These are phyloP conservation scores for Gossypium bickii DNA, from an alignment of 345 rosid species.

Conservation along the genomic window DNA sequence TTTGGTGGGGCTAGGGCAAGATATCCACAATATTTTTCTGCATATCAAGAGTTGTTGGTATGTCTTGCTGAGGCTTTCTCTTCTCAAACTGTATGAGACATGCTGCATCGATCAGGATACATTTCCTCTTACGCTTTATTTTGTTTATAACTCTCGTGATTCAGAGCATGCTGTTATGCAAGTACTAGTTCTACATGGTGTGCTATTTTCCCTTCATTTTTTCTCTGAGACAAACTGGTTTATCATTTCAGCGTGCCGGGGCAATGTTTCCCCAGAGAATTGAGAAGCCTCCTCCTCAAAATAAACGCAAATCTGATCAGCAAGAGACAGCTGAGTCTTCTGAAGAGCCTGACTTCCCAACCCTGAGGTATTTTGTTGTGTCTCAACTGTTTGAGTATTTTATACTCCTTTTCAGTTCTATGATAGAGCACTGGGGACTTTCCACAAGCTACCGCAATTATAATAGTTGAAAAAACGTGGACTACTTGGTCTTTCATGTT, in stretches of 20 bases:
- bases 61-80: no score
- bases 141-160: conserved; percentile 1
- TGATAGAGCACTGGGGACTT: no score
- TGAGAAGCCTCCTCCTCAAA: conserved; percentile 82
- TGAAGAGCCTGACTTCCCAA: conserved; percentile 82
- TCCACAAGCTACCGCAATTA: no score
- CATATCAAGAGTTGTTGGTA: conserved; percentile 98
- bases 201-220: conserved; percentile 7
- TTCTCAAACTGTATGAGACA: no score
- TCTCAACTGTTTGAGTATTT: conserved; percentile 1
- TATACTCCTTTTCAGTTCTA: not conserved
- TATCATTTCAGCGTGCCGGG: conserved; percentile 83
- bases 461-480: no score
- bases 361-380: conserved; percentile 55
- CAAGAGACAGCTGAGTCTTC: conserved; percentile 67
- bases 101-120: no score
- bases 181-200: conserved; percentile 5
- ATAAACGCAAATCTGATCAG: conserved; percentile 56
- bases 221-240: conserved; percentile 17
- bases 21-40: conserved; percentile 94
- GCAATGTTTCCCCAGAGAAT: conserved; percentile 95
- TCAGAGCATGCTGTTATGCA: not conserved
- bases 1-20: conserved; percentile 97
- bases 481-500: no score
- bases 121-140: not conserved